Percentiles rank a stretch among this genome's conserved stretches.
Conservation (phyloP, 768 basidiomycete species). For the Exsudoporus frostii region DNA sequence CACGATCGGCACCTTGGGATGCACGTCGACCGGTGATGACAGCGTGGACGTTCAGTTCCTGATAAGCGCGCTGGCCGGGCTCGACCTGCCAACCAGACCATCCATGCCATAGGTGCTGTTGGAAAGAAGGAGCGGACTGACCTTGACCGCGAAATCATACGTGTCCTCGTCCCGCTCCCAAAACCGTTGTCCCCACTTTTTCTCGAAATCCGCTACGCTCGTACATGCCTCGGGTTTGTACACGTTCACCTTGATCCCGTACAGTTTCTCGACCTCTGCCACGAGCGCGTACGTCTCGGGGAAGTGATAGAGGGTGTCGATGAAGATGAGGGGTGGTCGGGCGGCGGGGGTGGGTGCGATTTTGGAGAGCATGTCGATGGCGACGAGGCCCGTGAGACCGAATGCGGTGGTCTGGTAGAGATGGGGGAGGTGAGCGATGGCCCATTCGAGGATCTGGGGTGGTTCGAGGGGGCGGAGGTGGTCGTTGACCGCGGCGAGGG, state of each 20-base stretch:
- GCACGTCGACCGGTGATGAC: conserved; percentile 95
- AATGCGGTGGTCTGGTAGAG: conserved; percentile 96
- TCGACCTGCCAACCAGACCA: conserved; percentile 70
- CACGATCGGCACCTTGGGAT: conserved; percentile 90
- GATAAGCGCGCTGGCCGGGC: conserved; percentile 86
- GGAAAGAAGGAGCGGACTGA: conserved; percentile 27
- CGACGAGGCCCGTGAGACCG: conserved; percentile 90
- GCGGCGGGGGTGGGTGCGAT: conserved; percentile 49
- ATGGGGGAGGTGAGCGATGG: conserved; percentile 69
- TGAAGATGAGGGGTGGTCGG: conserved; percentile 82
- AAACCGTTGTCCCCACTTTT: conserved; percentile 69
- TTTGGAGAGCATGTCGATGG: conserved; percentile 92
- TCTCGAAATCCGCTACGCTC: conserved; percentile 72
- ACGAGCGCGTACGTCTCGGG: conserved; percentile 88
- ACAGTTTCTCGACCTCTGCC: conserved; percentile 71
- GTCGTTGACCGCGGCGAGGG: conserved; percentile 68
- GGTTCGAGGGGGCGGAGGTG: conserved; percentile 71
- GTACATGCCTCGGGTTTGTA: conserved; percentile 75
- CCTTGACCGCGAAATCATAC: conserved; percentile 94
- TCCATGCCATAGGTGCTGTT: too few species aligned
- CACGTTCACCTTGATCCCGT: conserved; percentile 68
- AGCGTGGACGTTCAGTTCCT: conserved; percentile 69
- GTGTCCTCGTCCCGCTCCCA: conserved; percentile 87
- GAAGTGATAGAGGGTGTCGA: conserved; percentile 98
- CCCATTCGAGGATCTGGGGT: conserved; percentile 86